Percentiles rank a stretch among this genome's conserved stretches.
These are phyloP conservation scores for Penicillium hesseltinei DNA, from an alignment of 2,329 filamentous ascomycete species.

Conservation along the genomic window DNA sequence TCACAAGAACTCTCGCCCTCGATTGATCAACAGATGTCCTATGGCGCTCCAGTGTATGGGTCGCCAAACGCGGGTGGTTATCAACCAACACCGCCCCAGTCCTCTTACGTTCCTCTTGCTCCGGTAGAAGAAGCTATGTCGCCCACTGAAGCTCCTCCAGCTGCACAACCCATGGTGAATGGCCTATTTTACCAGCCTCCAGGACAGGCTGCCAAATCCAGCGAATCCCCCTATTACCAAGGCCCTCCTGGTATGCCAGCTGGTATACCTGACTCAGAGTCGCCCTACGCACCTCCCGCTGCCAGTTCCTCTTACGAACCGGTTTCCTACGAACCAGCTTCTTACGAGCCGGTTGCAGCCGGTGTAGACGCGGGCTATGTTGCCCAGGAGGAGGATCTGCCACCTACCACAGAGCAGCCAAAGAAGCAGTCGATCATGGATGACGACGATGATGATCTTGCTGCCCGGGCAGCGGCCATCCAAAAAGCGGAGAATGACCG, in stretches of 20 bases:
- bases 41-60: slow-evolving; percentile 30
- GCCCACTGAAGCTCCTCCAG: slow-evolving; percentile 20
- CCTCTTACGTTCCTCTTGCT: slow-evolving; percentile 40
- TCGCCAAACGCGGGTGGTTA: slow-evolving; percentile 34
- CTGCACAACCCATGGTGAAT: slow-evolving; percentile 26
- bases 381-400: slow-evolving; percentile 48
- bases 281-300: slow-evolving; percentile 33
- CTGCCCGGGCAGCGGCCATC: slow-evolving; percentile 52
- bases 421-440: slow-evolving; percentile 81
- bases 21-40: slow-evolving; percentile 35
- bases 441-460: slow-evolving; percentile 70
- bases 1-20: slow-evolving; percentile 40
- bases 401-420: slow-evolving; percentile 52
- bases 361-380: slow-evolving; percentile 32
- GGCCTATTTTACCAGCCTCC: slow-evolving; percentile 26
- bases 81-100: slow-evolving; percentile 39
- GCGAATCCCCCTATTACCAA: slow-evolving; percentile 29
- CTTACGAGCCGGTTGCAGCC: not conserved
- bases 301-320: slow-evolving; percentile 31
- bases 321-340: not conserved
- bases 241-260: slow-evolving; percentile 21
- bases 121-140: slow-evolving; percentile 41
- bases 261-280: slow-evolving; percentile 20
- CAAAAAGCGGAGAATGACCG: slow-evolving; percentile 62
- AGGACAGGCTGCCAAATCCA: slow-evolving; percentile 11